Evolutionary conservation across 208 protist species (phyloP), one percentile per base, ranked within the genome.

Genomic region (Leishmania arabica): DNA sequence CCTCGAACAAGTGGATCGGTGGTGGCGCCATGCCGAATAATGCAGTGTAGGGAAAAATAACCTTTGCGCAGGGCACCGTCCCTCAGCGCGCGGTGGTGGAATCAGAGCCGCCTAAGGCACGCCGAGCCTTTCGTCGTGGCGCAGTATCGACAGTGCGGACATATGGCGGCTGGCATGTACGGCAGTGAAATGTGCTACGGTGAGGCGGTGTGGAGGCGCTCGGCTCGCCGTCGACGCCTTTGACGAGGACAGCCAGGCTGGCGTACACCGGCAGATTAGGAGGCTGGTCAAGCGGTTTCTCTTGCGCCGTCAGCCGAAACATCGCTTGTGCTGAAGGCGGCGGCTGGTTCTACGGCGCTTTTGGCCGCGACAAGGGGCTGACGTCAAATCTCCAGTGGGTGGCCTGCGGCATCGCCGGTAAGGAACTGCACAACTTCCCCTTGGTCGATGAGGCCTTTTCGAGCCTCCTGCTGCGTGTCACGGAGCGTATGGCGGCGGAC

Each of bases 31-130:
- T 96, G 13, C 40, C 72, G 5, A 66, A 80, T 24, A 93, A 91
- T 27, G 89, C 86, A 64, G 91, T 95, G 53, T 93, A 97, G 81
- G 92, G 95, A 75, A 93, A 97, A 77, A 92, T 97, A 19, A 86
- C 84, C 15, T 96, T 97, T 65, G 81, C 80, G 0, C 91, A 90
- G 58, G 86, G 78, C 17, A 37, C 90, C 93, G 31, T 92, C 93
- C 70, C 81, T 90, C 21, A 83, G 91, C 42, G 75, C 86, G 53
- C 82, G 85, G 77, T 83, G 84, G 47, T 88, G 91, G 81, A 76
- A 86, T 51, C 90, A 88, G 37, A 31, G 53, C 6, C 79, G 80
- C n/a, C 79, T 95, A 40, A 42, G 84, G 11, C 76, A 86, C 71
- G 58, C 86, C 21, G 93, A 96, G 77, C 73, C 82, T 1, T 31